phyloP scores from a whole-genome alignment of 2,329 filamentous ascomycete genomes.

The Fusarium lyarnte region DNA sequence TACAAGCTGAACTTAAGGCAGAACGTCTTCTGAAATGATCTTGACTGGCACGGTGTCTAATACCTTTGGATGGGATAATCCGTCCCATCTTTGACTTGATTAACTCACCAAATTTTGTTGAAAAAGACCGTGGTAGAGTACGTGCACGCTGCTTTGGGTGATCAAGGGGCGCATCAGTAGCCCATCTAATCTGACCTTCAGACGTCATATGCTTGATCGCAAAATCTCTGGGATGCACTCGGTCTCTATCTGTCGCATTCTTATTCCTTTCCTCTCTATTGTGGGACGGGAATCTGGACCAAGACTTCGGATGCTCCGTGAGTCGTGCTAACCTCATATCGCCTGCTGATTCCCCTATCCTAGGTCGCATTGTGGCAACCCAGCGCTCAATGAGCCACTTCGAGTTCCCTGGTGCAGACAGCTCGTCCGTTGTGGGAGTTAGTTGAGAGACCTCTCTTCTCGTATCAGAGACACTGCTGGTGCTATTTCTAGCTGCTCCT shows the following conservation, averaged over 20 bases:
- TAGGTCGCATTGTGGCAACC: conserved; percentile 29
- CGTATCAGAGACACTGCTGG: not conserved
- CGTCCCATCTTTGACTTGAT: conserved; percentile 34
- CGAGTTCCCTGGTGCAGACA: conserved; percentile 5
- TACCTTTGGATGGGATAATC: conserved; percentile 4
- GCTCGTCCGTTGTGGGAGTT: conserved; percentile 24
- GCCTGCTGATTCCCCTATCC: not conserved
- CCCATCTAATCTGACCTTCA: conserved; percentile 38
- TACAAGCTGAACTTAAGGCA: not conserved
- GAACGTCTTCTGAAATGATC: not conserved
- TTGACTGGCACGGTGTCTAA: not conserved
- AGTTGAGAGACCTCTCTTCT: conserved; percentile 16
- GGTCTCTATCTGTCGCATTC: conserved; percentile 36
- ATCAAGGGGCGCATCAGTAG: conserved; percentile 38
- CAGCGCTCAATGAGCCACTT: conserved; percentile 36
- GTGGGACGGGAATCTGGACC: conserved; percentile 49
- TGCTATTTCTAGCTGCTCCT: not conserved
- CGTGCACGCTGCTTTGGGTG: conserved; percentile 1
- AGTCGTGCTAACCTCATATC: conserved; percentile 1
- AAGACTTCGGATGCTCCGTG: conserved; percentile 43
- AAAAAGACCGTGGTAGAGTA: conserved; percentile 38
- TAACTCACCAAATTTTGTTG: conserved; percentile 45
- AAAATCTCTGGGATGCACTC: conserved; percentile 45
- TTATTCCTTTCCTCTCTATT: conserved; percentile 44
- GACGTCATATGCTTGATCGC: conserved; percentile 36